These are phyloP conservation scores for Malus fusca DNA, from an alignment of 306 rosid genomes.

Conservation along the genomic window DNA sequence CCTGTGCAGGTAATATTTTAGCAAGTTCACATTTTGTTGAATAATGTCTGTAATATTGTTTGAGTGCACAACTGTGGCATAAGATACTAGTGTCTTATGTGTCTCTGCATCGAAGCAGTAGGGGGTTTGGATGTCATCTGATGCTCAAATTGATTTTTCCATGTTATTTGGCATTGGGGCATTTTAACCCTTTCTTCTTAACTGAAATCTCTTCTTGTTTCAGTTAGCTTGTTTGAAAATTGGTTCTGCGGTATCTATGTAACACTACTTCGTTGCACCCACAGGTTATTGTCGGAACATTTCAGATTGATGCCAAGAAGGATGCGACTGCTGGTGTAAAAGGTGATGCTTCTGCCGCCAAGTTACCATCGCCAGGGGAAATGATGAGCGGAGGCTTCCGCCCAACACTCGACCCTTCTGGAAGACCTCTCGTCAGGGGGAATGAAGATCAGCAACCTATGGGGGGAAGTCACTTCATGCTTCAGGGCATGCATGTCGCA, in stretches of 20 bases:
- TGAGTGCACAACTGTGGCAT: constrained; percentile 2
- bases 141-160: background rate
- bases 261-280: constrained; percentile 3
- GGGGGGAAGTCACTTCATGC: constrained; percentile 72
- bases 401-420: constrained; percentile 46
- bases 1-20: constrained; percentile 79
- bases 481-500: constrained; percentile 59
- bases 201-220: background rate
- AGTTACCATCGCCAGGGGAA: constrained; percentile 57
- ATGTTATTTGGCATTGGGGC: background rate
- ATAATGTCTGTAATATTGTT: background rate
- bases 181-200: background rate
- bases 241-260: background rate
- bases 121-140: background rate
- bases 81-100: background rate
- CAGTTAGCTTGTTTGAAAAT: background rate
- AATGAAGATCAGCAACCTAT: constrained; percentile 65
- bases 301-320: constrained; percentile 60
- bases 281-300: constrained; percentile 89
- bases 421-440: constrained; percentile 50
- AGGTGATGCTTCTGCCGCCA: constrained; percentile 58
- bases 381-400: constrained; percentile 53
- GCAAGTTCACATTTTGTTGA: background rate
- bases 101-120: background rate
- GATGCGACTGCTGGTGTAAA: constrained; percentile 46